Percentiles rank a stretch among this genome's conserved stretches.
Evolutionary conservation across 192 early-diverging fungal genomes (phyloP).

Genomic region (Polychytrium aggregatum): DNA sequence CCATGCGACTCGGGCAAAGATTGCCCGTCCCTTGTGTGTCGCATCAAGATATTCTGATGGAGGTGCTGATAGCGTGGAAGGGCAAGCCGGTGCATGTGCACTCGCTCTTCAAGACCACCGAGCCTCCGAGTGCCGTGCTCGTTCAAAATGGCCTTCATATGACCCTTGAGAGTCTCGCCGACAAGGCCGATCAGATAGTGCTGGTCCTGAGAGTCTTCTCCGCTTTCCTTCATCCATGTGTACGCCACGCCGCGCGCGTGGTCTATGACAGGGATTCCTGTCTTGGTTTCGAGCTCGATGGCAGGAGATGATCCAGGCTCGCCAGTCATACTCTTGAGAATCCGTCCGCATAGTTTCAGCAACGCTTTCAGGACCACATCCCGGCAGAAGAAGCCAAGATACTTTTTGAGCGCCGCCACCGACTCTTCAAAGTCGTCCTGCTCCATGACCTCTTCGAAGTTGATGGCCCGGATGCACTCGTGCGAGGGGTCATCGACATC

Average conservation of each 20-base stretch:
- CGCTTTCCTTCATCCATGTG: too few relatives aligned
- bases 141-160: not conserved
- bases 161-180: too few relatives aligned
- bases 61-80: conserved; percentile 14
- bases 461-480: conserved; percentile 5
- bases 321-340: conserved; percentile 5
- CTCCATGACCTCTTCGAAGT: conserved; percentile 12
- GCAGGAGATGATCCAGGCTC: too few relatives aligned
- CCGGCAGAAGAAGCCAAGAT: conserved; percentile 10
- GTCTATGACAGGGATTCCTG: too few relatives aligned
- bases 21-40: too few relatives aligned
- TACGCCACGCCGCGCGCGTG: too few relatives aligned
- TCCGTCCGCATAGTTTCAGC: conserved; percentile 7
- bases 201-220: too few relatives aligned
- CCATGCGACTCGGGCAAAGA: too few relatives aligned
- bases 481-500: conserved; percentile 8
- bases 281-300: too few relatives aligned
- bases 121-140: not conserved
- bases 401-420: conserved; percentile 1
- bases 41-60: conserved; percentile 9
- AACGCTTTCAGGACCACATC: conserved; percentile 14
- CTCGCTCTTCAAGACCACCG: not conserved
- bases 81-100: conserved; percentile 7
- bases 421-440: conserved; percentile 1
- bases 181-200: too few relatives aligned